Conservation (phyloP, 192 early-diverging fungal genomes). For the Entrophospora sp. region DNA sequence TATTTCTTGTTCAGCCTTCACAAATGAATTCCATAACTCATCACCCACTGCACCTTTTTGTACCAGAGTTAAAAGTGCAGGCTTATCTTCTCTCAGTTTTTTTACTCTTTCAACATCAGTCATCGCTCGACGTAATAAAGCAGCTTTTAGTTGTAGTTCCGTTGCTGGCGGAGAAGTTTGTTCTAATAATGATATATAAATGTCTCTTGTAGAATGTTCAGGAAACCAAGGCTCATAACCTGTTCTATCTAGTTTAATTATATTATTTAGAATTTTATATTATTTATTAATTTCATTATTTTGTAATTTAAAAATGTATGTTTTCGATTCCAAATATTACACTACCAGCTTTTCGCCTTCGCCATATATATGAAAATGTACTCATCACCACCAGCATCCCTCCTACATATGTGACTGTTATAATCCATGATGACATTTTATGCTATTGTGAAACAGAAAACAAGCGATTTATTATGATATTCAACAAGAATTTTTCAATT, state of each 20-base stretch:
- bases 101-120: constrained; percentile 64
- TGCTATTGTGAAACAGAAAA: no score
- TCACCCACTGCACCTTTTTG: constrained; percentile 76
- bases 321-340: neutral
- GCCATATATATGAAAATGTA: constrained; percentile 19
- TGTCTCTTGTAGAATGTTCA: constrained; percentile 46
- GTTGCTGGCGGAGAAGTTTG: constrained; percentile 46
- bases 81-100: constrained; percentile 75
- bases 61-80: constrained; percentile 61
- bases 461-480: no score
- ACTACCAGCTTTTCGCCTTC: constrained; percentile 19
- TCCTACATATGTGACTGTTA: neutral
- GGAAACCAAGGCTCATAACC: constrained; percentile 61
- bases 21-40: constrained; percentile 68
- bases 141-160: constrained; percentile 55
- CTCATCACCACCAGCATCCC: constrained; percentile 17
- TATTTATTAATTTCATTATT: neutral
- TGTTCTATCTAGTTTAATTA: neutral
- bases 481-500: no score
- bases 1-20: constrained; percentile 67
- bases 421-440: constrained; percentile 4
- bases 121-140: constrained; percentile 75
- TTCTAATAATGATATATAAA: constrained; percentile 56
- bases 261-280: neutral
- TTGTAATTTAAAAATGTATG: neutral